Evolutionary conservation across 352 stramenopile genomes (phyloP).

Genomic region (Salisapilia sapeloensis): DNA sequence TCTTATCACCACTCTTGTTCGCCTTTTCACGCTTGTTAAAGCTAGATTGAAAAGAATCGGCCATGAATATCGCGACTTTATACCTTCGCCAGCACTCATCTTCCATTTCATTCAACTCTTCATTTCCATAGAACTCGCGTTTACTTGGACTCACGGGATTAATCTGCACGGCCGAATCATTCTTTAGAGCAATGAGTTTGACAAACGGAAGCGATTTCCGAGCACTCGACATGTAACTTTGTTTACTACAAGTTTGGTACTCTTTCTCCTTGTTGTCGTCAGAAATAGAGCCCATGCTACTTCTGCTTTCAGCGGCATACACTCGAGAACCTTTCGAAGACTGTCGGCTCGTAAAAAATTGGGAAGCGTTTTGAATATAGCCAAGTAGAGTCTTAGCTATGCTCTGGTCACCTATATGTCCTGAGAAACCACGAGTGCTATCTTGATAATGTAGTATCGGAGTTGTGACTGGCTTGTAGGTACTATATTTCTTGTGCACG

Average conservation of each 20-base stretch:
- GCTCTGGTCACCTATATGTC: no score
- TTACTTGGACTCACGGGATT: constrained; percentile 27
- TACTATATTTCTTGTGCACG: constrained; percentile 10
- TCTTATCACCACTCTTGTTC: no score
- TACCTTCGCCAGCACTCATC: constrained; percentile 58
- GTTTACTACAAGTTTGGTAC: not conserved
- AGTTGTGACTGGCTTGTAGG: constrained; percentile 7
- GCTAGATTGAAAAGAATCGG: constrained; percentile 23
- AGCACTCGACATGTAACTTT: constrained; percentile 1
- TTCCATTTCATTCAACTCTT: constrained; percentile 37
- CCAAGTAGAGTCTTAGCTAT: no score
- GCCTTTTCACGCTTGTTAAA: no score
- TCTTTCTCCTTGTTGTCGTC: constrained; percentile 2
- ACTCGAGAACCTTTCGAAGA: no score
- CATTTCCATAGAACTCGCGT: constrained; percentile 25
- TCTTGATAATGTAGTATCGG: constrained; percentile 6
- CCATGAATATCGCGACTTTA: constrained; percentile 45
- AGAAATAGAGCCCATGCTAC: constrained; percentile 1
- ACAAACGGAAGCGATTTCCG: constrained; percentile 8
- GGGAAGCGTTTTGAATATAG: no score
- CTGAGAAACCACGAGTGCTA: no score
- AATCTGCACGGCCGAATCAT: constrained; percentile 26
- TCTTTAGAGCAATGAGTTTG: constrained; percentile 23
- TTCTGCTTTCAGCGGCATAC: constrained; percentile 1
- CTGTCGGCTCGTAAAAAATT: no score